Conservation (phyloP, 1,284 basidiomycete genomes). For the Boletus semigastroideus region DNA sequence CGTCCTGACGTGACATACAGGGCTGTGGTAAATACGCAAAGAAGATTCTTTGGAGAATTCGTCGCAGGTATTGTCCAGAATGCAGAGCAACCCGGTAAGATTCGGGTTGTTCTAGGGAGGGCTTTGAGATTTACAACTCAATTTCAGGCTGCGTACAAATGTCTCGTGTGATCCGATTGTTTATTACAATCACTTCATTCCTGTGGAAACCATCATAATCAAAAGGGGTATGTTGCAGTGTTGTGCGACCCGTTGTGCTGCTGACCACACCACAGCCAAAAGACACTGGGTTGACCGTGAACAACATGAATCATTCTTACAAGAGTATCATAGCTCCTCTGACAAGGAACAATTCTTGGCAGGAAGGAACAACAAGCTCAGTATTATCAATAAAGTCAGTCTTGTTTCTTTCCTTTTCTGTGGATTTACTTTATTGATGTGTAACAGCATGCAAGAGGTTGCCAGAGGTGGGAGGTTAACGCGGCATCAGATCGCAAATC, state of each 20-base stretch:
- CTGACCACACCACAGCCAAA: neutral
- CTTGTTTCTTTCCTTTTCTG: too few relatives aligned
- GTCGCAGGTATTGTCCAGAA: constrained; percentile 12
- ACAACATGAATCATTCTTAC: neutral
- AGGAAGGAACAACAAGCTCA: neutral
- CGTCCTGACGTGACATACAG: neutral
- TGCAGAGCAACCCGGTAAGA: constrained; percentile 3
- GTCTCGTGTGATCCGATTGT: neutral
- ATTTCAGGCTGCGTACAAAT: neutral
- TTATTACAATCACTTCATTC: neutral
- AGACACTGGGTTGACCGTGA: constrained; percentile 1
- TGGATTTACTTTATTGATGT: neutral
- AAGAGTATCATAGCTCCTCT: neutral
- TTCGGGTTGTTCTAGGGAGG: rapidly evolving
- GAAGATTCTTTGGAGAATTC: constrained; percentile 8
- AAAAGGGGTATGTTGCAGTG: neutral
- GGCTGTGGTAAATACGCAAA: constrained; percentile 1
- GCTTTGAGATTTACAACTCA: neutral
- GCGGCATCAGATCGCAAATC: too few relatives aligned
- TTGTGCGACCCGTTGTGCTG: neutral
- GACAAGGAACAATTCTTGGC: constrained; percentile 2
- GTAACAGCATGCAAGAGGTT: constrained; percentile 2
- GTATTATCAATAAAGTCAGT: too few relatives aligned
- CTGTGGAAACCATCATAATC: neutral
- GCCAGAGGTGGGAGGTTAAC: neutral